A percentile compares a stretch with the other conserved stretches of the same genome.
phyloP scores from a whole-genome alignment of 257 asterid genomes.

The Plantago ovata region DNA sequence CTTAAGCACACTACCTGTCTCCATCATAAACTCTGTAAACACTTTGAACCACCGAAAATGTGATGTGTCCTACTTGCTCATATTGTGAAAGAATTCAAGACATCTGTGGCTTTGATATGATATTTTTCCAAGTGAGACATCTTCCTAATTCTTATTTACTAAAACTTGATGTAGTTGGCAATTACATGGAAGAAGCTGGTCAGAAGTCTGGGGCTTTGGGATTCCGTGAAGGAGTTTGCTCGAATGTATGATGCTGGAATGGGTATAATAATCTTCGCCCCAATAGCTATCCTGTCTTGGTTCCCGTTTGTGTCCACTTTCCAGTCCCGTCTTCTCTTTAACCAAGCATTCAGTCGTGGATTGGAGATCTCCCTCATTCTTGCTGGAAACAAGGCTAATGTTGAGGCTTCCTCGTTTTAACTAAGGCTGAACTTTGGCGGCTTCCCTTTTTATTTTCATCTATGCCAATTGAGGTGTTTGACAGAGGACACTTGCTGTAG shows the following conservation, averaged over 20 bases:
- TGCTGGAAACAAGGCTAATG: constrained; percentile 98
- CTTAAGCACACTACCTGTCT: too few species aligned
- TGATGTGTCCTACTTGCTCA: neutral
- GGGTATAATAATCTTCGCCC: constrained; percentile 89
- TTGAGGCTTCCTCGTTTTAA: constrained; percentile 56
- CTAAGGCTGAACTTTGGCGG: neutral
- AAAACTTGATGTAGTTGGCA: constrained; percentile 52
- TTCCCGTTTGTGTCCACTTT: constrained; percentile 95
- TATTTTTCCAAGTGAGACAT: too few species aligned
- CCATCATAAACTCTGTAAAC: too few species aligned
- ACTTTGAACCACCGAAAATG: too few species aligned
- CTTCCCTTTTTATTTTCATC: neutral
- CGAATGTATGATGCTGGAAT: constrained; percentile 98
- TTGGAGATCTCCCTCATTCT: constrained; percentile 95
- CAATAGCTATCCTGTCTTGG: constrained; percentile 90
- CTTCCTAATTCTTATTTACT: neutral
- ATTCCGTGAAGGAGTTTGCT: constrained; percentile 91
- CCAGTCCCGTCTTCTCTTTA: constrained; percentile 95
- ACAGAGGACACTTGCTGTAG: neutral
- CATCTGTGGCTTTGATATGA: too few species aligned
- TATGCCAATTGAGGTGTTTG: neutral
- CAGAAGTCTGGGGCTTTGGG: constrained; percentile 91
- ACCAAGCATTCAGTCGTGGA: constrained; percentile 99
- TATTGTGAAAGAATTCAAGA: neutral
- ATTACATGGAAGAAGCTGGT: constrained; percentile 77